phyloP scores from a whole-genome alignment of 1,284 basidiomycete species.

The Ceratobasidium sp. region DNA sequence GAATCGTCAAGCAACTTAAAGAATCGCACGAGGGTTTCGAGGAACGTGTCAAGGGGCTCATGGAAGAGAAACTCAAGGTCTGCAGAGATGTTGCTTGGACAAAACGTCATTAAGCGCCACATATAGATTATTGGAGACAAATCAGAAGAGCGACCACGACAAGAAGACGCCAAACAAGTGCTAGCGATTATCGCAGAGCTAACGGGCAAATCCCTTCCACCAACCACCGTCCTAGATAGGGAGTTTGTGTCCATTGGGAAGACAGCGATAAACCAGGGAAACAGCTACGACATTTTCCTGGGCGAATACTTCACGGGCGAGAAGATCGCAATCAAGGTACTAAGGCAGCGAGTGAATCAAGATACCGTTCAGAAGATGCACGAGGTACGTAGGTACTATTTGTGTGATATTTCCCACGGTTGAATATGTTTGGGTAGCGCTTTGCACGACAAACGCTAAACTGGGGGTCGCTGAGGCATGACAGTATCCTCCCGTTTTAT shows the following conservation, averaged over 20 bases:
- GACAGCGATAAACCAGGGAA: constrained; percentile 14
- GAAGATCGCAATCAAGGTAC: constrained; percentile 35
- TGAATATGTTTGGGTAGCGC: background rate
- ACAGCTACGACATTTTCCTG: constrained; percentile 27
- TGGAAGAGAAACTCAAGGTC: constrained; percentile 33
- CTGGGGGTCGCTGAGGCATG: constrained; percentile 38
- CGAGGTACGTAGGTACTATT: constrained; percentile 8
- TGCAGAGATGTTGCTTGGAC: background rate
- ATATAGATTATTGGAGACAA: constrained; percentile 33
- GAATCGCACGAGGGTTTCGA: background rate
- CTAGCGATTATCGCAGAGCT: constrained; percentile 31
- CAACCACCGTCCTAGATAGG: constrained; percentile 22
- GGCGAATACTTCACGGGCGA: constrained; percentile 40
- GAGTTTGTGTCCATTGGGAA: constrained; percentile 30
- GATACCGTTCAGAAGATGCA: constrained; percentile 31
- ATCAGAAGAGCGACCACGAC: background rate
- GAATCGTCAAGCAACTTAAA: background rate
- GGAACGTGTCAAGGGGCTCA: background rate
- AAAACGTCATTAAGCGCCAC: background rate
- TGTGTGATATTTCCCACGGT: background rate
- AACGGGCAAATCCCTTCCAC: constrained; percentile 31
- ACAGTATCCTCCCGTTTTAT: constrained; percentile 42
- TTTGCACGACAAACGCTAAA: constrained; percentile 34
- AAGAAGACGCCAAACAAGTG: constrained; percentile 26
- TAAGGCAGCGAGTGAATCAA: constrained; percentile 25